A percentile compares a stretch with the other conserved stretches of the same genome.
These are phyloP conservation scores for Zygosaccharomyces sapae DNA, from an alignment of 1,139 yeast genomes.

Conservation along the genomic window DNA sequence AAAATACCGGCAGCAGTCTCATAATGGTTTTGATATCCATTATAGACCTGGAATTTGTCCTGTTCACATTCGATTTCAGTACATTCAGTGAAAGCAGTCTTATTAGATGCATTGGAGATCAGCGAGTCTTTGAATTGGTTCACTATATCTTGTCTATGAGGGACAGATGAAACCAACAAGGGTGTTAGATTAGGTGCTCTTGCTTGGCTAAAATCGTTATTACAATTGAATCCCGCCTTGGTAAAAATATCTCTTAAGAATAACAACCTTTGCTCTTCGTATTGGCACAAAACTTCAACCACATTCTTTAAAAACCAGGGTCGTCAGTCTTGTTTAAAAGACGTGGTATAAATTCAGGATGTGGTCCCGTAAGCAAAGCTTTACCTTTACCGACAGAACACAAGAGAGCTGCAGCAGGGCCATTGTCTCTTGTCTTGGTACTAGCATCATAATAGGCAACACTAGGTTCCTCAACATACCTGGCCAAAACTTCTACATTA, in stretches of 20 bases:
- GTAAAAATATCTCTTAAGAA: slow-evolving; percentile 56
- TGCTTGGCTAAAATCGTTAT: slow-evolving; percentile 47
- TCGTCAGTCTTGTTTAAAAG: slow-evolving; percentile 41
- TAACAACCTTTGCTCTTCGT: slow-evolving; percentile 47
- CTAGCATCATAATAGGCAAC: slow-evolving; percentile 39
- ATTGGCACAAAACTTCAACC: slow-evolving; percentile 40
- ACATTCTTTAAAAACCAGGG: slow-evolving; percentile 38
- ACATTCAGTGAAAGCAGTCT: too few species aligned
- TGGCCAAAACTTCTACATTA: slow-evolving; percentile 68
- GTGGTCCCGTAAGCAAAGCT: slow-evolving; percentile 76
- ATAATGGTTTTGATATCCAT: slow-evolving; percentile 22
- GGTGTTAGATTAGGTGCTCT: slow-evolving; percentile 72
- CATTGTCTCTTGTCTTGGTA: slow-evolving; percentile 34
- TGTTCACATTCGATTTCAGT: slow-evolving; percentile 22
- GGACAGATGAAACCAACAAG: slow-evolving; percentile 32
- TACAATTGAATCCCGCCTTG: slow-evolving; percentile 59
- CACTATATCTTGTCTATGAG: slow-evolving; percentile 42
- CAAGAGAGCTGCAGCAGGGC: slow-evolving; percentile 67
- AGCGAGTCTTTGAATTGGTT: slow-evolving; percentile 18
- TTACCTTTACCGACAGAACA: slow-evolving; percentile 70
- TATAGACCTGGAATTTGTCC: slow-evolving; percentile 37
- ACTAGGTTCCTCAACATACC: slow-evolving; percentile 47
- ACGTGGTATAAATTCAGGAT: slow-evolving; percentile 76
- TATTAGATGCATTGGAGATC: slow-evolving; percentile 10
- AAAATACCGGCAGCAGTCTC: slow-evolving; percentile 36